phyloP scores from a whole-genome alignment of 495 filamentous ascomycete species.

The Neohortaea acidophila region DNA sequence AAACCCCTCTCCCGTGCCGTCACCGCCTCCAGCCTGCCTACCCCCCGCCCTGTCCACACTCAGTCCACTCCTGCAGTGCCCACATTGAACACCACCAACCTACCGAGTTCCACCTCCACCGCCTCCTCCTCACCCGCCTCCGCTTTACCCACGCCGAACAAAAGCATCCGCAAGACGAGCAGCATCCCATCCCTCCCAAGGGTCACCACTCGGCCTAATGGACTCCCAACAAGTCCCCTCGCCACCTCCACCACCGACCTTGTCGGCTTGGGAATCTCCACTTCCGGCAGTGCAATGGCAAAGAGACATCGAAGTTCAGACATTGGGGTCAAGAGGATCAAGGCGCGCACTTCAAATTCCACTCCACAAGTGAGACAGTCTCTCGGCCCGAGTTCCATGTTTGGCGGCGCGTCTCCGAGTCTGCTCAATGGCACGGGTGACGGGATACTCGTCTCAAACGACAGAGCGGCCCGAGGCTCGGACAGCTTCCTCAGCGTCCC shows the following conservation, averaged over 20 bases:
- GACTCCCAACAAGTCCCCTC: slow-evolving; percentile 44
- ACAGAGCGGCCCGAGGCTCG: slow-evolving; percentile 43
- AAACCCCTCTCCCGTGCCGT: slow-evolving; percentile 9
- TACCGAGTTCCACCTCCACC: background rate
- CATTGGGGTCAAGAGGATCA: slow-evolving; percentile 17
- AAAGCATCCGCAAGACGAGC: slow-evolving; percentile 64
- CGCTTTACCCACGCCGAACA: slow-evolving; percentile 36
- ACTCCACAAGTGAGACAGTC: slow-evolving; percentile 19
- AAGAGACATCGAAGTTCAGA: slow-evolving; percentile 13
- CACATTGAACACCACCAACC: slow-evolving; percentile 7
- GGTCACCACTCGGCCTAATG: slow-evolving; percentile 37
- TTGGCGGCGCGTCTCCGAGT: slow-evolving; percentile 37
- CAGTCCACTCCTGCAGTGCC: slow-evolving; percentile 15
- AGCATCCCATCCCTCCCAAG: slow-evolving; percentile 87
- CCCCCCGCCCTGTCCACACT: slow-evolving; percentile 6
- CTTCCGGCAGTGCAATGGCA: background rate
- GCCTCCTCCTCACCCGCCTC: background rate
- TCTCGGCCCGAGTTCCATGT: slow-evolving; percentile 14
- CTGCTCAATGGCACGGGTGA: slow-evolving; percentile 67
- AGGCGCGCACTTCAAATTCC: slow-evolving; percentile 24
- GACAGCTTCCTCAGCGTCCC: slow-evolving; percentile 55
- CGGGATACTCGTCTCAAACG: slow-evolving; percentile 49
- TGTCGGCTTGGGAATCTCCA: too few species aligned
- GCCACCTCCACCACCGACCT: slow-evolving; percentile 29
- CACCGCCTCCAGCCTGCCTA: slow-evolving; percentile 12